Conservation (phyloP, 768 basidiomycete species). For the Cyathus striatus region DNA sequence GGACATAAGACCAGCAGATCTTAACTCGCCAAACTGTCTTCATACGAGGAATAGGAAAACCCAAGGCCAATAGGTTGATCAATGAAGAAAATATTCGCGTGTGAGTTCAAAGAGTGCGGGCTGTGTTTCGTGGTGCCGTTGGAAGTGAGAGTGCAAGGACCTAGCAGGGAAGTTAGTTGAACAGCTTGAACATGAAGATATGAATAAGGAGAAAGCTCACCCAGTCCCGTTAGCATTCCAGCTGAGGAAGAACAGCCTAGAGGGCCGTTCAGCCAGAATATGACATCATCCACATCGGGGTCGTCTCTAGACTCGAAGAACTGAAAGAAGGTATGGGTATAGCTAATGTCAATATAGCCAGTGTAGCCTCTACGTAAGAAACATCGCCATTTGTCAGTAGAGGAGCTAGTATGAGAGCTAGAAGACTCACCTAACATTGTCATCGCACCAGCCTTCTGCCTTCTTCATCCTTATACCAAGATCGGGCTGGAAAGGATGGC, state of each 20-base stretch:
- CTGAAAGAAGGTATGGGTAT: slow-evolving; percentile 68
- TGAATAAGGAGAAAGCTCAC: slow-evolving; percentile 30
- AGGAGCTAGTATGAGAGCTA: no score
- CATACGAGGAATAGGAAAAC: slow-evolving; percentile 61
- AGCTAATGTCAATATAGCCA: slow-evolving; percentile 62
- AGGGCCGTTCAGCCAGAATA: slow-evolving; percentile 54
- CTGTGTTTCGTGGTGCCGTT: slow-evolving; percentile 48
- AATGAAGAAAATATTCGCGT: slow-evolving; percentile 60
- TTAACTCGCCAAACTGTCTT: slow-evolving; percentile 47
- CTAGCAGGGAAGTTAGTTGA: slow-evolving; percentile 58
- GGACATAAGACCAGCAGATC: neutral
- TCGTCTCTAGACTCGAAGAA: slow-evolving; percentile 70
- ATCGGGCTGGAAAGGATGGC: neutral
- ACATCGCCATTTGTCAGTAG: neutral
- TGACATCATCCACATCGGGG: slow-evolving; percentile 56
- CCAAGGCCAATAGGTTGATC: slow-evolving; percentile 61
- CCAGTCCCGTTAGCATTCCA: slow-evolving; percentile 71
- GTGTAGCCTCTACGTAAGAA: slow-evolving; percentile 43
- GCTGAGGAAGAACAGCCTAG: slow-evolving; percentile 39
- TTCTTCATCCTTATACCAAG: slow-evolving; percentile 2
- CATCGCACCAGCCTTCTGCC: neutral
- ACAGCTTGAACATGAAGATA: neutral
- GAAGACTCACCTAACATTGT: slow-evolving; percentile 1
- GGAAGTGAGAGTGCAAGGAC: slow-evolving; percentile 30
- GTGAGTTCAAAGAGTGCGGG: slow-evolving; percentile 64